These are phyloP conservation scores for Colletotrichum horii DNA, from an alignment of 2,329 filamentous ascomycete species.

Conservation along the genomic window DNA sequence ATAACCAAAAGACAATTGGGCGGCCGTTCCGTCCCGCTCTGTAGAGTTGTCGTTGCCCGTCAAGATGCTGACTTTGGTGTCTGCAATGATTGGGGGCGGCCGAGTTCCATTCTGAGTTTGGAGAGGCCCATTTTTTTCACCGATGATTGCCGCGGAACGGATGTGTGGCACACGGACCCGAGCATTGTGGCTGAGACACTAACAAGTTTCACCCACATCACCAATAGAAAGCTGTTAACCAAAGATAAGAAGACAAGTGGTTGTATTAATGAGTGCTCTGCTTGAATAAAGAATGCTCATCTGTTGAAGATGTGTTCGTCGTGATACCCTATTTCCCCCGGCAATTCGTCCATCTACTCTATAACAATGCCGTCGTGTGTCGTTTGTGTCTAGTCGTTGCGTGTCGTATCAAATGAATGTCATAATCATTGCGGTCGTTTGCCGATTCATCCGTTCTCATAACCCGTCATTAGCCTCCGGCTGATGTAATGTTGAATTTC, in stretches of 20 bases:
- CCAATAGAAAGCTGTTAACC: neutral
- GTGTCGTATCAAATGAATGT: conserved; percentile 17
- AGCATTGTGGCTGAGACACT: conserved; percentile 11
- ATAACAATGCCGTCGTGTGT: neutral
- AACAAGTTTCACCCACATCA: conserved; percentile 6
- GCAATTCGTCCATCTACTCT: neutral
- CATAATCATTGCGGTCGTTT: neutral
- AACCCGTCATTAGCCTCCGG: neutral
- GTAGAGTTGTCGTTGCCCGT: neutral
- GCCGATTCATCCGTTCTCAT: neutral
- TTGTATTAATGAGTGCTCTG: conserved; percentile 1
- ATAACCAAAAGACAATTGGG: neutral
- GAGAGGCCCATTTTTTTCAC: conserved; percentile 5
- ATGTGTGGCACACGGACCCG: conserved; percentile 17
- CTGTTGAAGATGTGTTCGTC: conserved; percentile 4
- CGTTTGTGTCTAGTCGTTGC: neutral
- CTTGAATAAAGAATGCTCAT: neutral
- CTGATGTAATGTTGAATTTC: neutral
- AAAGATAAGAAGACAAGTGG: neutral
- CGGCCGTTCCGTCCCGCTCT: neutral
- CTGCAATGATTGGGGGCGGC: neutral
- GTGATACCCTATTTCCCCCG: neutral
- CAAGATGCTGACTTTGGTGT: neutral
- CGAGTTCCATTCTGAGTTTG: neutral
- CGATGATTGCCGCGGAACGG: conserved; percentile 22